Conservation (phyloP, 1,284 basidiomycete species). For the Leucoagaricus sp. region DNA sequence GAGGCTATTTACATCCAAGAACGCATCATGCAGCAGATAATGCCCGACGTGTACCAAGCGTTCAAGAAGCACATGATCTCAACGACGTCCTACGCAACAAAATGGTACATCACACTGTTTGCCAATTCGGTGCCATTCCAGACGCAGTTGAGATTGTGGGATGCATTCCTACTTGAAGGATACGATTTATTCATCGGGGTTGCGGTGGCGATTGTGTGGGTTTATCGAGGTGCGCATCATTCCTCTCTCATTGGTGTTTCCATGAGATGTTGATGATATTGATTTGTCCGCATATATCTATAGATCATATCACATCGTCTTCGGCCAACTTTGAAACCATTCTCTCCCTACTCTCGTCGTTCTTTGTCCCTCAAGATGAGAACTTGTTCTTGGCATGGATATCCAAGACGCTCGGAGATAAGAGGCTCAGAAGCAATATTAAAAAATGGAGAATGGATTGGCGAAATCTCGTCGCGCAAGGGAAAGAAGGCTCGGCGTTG, state of each 20-base stretch:
- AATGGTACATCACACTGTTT: slow-evolving; percentile 99
- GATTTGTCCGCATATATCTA: background rate
- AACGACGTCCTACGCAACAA: slow-evolving; percentile 94
- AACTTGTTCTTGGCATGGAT: slow-evolving; percentile 82
- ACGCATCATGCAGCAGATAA: slow-evolving; percentile 76
- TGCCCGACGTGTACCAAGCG: slow-evolving; percentile 86
- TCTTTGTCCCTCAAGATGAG: slow-evolving; percentile 90
- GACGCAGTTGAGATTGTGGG: slow-evolving; percentile 94
- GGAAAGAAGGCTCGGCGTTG: slow-evolving; percentile 64
- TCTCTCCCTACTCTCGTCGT: slow-evolving; percentile 85
- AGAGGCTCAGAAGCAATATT: slow-evolving; percentile 73
- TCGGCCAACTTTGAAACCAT: slow-evolving; percentile 91
- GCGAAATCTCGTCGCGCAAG: slow-evolving; percentile 64
- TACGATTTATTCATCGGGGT: slow-evolving; percentile 86
- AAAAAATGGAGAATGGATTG: slow-evolving; percentile 72
- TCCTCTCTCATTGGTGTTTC: background rate
- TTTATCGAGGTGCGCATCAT: slow-evolving; percentile 66
- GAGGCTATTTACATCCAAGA: slow-evolving; percentile 96
- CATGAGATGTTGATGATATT: slow-evolving; percentile 7
- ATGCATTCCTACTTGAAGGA: slow-evolving; percentile 90
- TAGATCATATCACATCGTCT: slow-evolving; percentile 76
- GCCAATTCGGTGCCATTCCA: slow-evolving; percentile 96
- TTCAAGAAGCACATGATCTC: slow-evolving; percentile 90
- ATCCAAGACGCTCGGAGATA: slow-evolving; percentile 67
- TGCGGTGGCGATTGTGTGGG: slow-evolving; percentile 89